Percentiles rank a stretch among this genome's conserved stretches.
Evolutionary conservation across 2,329 filamentous ascomycete species (phyloP).

Genomic region (Orbilia ellipsospora): DNA sequence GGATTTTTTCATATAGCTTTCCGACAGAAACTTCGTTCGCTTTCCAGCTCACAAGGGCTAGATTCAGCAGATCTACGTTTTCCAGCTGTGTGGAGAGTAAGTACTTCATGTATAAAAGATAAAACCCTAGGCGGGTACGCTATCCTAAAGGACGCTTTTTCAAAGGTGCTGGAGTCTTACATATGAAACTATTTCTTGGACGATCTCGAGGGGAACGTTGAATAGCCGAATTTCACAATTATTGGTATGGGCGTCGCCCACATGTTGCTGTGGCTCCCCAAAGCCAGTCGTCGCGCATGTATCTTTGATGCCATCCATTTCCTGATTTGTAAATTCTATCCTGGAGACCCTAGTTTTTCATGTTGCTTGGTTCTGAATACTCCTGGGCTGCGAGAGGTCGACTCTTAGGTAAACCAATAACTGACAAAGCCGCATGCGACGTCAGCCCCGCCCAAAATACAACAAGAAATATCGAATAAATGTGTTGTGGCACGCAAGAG

Average conservation of each 20-base stretch:
- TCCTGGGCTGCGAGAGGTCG: too few species aligned
- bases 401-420: too few species aligned
- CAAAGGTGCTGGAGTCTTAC: neutral
- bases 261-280: too few species aligned
- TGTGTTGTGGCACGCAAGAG: neutral
- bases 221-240: neutral
- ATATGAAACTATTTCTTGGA: constrained; percentile 26
- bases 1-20: constrained; percentile 14
- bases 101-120: neutral
- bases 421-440: neutral
- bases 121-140: too few species aligned
- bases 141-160: neutral
- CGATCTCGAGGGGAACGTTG: constrained; percentile 12
- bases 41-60: constrained; percentile 5
- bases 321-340: neutral
- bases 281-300: neutral
- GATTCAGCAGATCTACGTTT: neutral
- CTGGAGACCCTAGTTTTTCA: neutral
- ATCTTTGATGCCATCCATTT: constrained; percentile 9
- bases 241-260: too few species aligned
- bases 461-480: neutral
- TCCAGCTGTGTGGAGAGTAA: constrained; percentile 4
- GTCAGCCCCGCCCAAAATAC: constrained; percentile 10
- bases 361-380: too few species aligned
- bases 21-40: constrained; percentile 2